Base-by-base conservation (phyloP, 352 stramenopile species). In the Globisporangium parvum region DNA sequence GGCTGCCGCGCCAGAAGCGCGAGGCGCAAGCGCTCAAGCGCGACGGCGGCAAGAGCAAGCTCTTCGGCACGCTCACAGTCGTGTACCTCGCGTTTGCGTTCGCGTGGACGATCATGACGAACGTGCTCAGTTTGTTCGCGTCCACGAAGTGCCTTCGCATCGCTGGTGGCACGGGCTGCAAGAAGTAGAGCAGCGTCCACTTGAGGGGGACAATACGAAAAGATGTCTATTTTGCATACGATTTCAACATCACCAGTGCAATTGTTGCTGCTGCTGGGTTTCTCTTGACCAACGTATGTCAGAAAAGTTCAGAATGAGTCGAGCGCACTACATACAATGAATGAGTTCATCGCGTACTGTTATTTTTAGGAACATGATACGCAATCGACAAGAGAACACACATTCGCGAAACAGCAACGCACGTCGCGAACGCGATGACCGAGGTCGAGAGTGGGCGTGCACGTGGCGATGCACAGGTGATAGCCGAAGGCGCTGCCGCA, bases 71-170 rank as follows among this genome's bases (percentile, higher is more conserved):
- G 0, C 33, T 77, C 10, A 80, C 72, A 11, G 39, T 70, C 23
- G 58, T 54, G 40, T 74, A 78, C 44, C 52, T 84, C 1, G 57
- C 51, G 0, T 83, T 87, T n/a, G 65, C 70, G 41, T 68, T 85
- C 56, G 48, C 51, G 28, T 87, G 74, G 74, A 78, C 72, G 40
- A 51, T 87, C 55, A 84, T 79, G 68, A 86, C 73, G 15, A 87
- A 87, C 55, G 54, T 84, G 42, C 33, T 89, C 21, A 73, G 67
- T 49, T 58, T 87, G 2, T 85, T 57, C 41, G 59, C 74, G 24
- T 75, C 67, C n/a, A 90, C 79, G 1, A 67, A 60, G 12, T 85
- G 75, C 40, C 48, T 82, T 20, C 66, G 71, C 12, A 84, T 84
- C 41, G 71, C 71, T 3, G 74, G 74, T 41, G 74, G 74, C 23